Evolutionary conservation across 2,329 filamentous ascomycete species (phyloP), one percentile per base, ranked within the genome.

Genomic region (Fusarium papillatum): DNA sequence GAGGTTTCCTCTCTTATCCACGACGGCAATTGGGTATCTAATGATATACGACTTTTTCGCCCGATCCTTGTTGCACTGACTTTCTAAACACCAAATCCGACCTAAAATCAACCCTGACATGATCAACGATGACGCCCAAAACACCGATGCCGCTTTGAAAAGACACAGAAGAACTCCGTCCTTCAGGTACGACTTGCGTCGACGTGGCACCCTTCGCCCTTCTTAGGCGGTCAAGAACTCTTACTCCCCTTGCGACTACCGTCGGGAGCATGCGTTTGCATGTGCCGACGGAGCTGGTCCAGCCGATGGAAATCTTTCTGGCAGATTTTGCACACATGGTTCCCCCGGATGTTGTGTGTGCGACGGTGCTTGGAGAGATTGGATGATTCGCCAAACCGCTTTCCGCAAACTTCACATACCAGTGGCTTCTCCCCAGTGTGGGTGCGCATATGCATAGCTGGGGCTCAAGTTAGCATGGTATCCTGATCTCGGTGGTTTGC

Each of bases 391-490:
- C 89, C 88, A 79, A 93, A 93, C 13, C 83, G 83, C 78, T 90
- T 91, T 57, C 86, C 86, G 75, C 92, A 93, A 34, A 88, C 84
- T 2, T 90, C 87, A 73, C 91, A 93, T 55, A 85, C 82, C 0
- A 93, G 83, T 0, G 91, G 91, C 78, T 93, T 93, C 59, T 90
- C 88, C 50, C 91, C 91, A 1, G 92, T 93, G 78, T 94, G 93
- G 2, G 89, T 91, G 46, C 92, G 88, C 77, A 89, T 88, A 76
- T 94, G 93, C 86, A 93, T 93, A n/a, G 91, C 90, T 92, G 60
- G 46, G 26, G 19, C 26, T 38, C 8, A 10, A 10, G 70, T 83
- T 46, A 82, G 74, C 38, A 59, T 29, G 26, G 6, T 34, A 41
- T 75, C 17, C 43, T 59, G 70, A 53, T 41, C 17, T 13, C 14